Evolutionary conservation across 305 asterid genomes (phyloP), one percentile per base, ranked within the genome.

Genomic region (Solanum chacoense): DNA sequence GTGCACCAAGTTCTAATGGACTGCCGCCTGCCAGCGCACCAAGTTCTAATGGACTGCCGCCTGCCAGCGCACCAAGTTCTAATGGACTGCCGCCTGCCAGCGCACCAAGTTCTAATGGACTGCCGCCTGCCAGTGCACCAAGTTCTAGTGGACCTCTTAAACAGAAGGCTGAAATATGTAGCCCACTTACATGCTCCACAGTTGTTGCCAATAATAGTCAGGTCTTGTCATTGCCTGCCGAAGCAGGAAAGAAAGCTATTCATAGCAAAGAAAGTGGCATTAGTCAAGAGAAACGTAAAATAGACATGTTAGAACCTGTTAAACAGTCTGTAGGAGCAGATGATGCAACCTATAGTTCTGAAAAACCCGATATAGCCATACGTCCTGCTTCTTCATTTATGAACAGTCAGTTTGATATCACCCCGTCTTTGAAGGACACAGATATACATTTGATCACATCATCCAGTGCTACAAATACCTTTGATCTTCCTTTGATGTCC

Each of bases 121-220:
- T 91, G 34, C 88, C 90, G 79, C 87, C 93, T 89, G 89, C 93
- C 85, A 94, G 92, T 89, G 79, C 87, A 84, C 91, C 92, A 50
- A 80, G 90, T 91, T 91, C 93, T 79, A 91, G 91, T 91, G 95
- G 91, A 50, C 92, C 94, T 38, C 85, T 65, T 89, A 93, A 92
- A 88, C 93, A 88, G 81, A 93, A 94, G 89, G 90, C 88, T 73
- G 96, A 91, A 65, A 42, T 88, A 36, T 74, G 84, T 71, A 88
- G 92, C 69, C 88, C 93, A 20, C 91, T 90, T 76, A 84, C 95
- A 35, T 87, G 90, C 89, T 92, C 96, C 87, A 89, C 91, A 16
- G 91, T 93, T 32, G 92, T 91, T 91, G 93, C 92, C 63, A 95
- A 92, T 91, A 91, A 92, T 31, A 91, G 87, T 91, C 94, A 91